Evolutionary conservation across 129 eudicot species (phyloP), one percentile per base, ranked within the genome.

Genomic region (Pulicaria dysenterica): DNA sequence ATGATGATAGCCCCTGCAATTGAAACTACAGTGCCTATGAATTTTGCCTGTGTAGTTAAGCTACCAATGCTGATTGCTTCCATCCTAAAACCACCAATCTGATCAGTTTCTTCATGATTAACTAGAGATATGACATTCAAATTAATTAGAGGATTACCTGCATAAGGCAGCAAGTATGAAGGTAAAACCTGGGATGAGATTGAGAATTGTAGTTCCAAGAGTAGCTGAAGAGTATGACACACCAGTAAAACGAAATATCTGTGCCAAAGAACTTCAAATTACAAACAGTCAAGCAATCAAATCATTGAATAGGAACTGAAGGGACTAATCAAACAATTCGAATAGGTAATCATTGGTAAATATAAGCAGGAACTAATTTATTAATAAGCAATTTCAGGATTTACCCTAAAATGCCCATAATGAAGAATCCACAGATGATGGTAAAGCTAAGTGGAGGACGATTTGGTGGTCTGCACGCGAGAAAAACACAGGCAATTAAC

Each of bases 171-270:
- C 90, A 38, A 93, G 87, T 58, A 89, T 31, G 81, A 93, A 93
- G 4, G 96, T 93, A 46, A 87, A 85, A 45, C 95, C 96, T 3
- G 96, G 98, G 58, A 83, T 83, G 79, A 93, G 96, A 66, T 92
- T 92, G 76, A 89, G 90, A 81, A 92, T 74, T 15, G 95, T 84
- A 1, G 96, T 71, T 67, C 83, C 95, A 70, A 89, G 89, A 58
- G 83, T 81, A 14, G 96, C 91, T 49, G 86, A 79, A 55, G 96
- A 86, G 67, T 75, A 83, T 2, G 84, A 76, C 50, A 92, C 86
- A 45, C 98, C 98, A 13, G 91, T 68, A 74, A 83, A 92, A 46
- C 96, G 96, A 81, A 77, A 83, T 63, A 92, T 59, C 91, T 92
- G 96, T 3, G 85, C 89, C 75, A 82, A 72, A 59, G 80, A 87